phyloP scores from a whole-genome alignment of 2,329 filamentous ascomycete genomes.

The Tolypocladium nubicola region DNA sequence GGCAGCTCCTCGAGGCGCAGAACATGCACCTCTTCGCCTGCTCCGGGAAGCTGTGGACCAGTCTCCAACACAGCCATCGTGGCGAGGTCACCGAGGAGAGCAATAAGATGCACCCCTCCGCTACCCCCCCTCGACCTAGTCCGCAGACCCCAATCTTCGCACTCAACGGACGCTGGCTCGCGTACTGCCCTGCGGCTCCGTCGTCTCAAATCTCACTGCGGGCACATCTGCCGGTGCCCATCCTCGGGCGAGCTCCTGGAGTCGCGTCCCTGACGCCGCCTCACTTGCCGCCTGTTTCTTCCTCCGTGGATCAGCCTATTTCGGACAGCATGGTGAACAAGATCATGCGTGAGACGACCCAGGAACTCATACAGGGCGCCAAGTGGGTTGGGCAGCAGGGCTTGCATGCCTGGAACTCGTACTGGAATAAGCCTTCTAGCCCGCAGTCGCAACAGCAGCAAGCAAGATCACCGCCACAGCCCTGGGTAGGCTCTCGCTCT shows the following conservation, averaged over 20 bases:
- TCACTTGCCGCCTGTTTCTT: slow-evolving; percentile 54
- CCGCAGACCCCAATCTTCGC: slow-evolving; percentile 56
- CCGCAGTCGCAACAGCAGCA: slow-evolving; percentile 17
- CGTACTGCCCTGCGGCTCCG: slow-evolving; percentile 63
- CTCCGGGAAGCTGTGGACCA: slow-evolving; percentile 87
- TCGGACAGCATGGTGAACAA: slow-evolving; percentile 64
- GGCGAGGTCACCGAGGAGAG: slow-evolving; percentile 36
- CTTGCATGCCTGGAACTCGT: slow-evolving; percentile 67
- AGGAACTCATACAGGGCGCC: slow-evolving; percentile 64
- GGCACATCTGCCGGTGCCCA: slow-evolving; percentile 49
- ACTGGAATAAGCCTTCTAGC: slow-evolving; percentile 54
- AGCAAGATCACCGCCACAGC: slow-evolving; percentile 34
- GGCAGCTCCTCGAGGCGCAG: slow-evolving; percentile 32
- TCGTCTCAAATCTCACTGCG: slow-evolving; percentile 61
- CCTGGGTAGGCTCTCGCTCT: slow-evolving; percentile 34
- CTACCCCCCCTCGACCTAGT: slow-evolving; percentile 27
- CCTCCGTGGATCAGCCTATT: slow-evolving; percentile 61
- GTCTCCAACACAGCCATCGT: slow-evolving; percentile 53
- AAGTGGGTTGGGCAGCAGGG: slow-evolving; percentile 71
- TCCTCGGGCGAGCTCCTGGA: slow-evolving; percentile 44
- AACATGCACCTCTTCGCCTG: slow-evolving; percentile 47
- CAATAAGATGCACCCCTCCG: slow-evolving; percentile 25
- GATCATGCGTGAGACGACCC: slow-evolving; percentile 67
- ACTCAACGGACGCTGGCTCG: slow-evolving; percentile 64
- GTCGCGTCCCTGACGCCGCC: slow-evolving; percentile 54